Evolutionary conservation across 2,329 filamentous ascomycete species (phyloP).

Genomic region (Aspergillus proliferans): DNA sequence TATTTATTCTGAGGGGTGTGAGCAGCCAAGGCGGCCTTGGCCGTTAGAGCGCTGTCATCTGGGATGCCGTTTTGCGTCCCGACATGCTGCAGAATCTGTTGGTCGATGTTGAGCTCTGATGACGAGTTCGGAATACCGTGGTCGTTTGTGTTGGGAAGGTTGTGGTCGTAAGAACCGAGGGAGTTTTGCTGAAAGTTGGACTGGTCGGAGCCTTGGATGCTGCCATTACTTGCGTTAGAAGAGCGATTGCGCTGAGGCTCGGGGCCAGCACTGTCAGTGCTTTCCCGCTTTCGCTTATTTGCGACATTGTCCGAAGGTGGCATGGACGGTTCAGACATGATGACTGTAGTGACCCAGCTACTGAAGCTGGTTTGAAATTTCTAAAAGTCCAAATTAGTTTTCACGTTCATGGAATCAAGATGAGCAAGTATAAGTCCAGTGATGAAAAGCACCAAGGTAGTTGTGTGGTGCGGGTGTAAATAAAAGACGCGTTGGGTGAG

Average conservation of each 20-base stretch:
- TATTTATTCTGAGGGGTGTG: constrained; percentile 41
- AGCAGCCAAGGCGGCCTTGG: constrained; percentile 42
- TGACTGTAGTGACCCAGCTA: not conserved
- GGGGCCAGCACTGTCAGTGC: constrained; percentile 32
- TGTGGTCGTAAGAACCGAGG: constrained; percentile 12
- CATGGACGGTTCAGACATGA: constrained; percentile 36
- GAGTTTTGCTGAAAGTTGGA: constrained; percentile 22
- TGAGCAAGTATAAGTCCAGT: not conserved
- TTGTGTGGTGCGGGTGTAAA: constrained; percentile 10
- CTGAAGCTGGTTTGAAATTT: constrained; percentile 4
- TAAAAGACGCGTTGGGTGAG: constrained; percentile 22
- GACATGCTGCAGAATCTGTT: constrained; percentile 44
- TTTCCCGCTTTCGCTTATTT: constrained; percentile 38
- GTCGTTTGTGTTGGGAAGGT: constrained; percentile 30
- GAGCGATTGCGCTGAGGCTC: constrained; percentile 38
- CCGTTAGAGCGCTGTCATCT: constrained; percentile 42
- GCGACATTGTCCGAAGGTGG: constrained; percentile 27
- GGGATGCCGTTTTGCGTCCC: constrained; percentile 50
- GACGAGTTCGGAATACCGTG: constrained; percentile 32
- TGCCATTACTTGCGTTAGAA: constrained; percentile 36
- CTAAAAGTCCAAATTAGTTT: not conserved
- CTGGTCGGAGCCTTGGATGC: constrained; percentile 28
- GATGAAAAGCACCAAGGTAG: not conserved
- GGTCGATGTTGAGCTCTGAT: constrained; percentile 39
- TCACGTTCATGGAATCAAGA: not conserved